Conservation (phyloP, 1,284 basidiomycete species). For the Boletus smithii region DNA sequence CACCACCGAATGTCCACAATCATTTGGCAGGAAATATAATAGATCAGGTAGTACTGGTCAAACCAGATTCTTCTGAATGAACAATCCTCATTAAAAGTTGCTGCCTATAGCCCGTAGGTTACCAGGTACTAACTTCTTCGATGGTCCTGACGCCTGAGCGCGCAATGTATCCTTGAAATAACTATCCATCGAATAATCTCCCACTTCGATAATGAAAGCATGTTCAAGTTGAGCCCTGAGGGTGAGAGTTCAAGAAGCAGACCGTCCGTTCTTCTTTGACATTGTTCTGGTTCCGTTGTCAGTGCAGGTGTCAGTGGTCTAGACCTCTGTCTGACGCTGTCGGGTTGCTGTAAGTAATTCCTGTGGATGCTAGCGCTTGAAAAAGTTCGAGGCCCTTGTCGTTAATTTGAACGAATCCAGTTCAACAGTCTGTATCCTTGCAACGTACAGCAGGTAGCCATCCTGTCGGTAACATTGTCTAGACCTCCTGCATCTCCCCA, state of each 20-base stretch:
- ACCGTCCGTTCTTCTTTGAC: background rate
- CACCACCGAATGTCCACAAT: too few relatives aligned
- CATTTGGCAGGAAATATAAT: too few relatives aligned
- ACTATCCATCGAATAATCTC: conserved; percentile 93
- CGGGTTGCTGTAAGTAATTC: conserved; percentile 2
- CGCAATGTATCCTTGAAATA: conserved; percentile 94
- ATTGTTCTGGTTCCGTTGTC: background rate
- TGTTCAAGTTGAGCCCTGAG: conserved; percentile 59
- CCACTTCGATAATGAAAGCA: conserved; percentile 91
- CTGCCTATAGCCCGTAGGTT: too few relatives aligned
- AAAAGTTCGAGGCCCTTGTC: conserved; percentile 14
- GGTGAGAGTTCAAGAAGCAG: background rate
- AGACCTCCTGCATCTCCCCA: conserved; percentile 5
- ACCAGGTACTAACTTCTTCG: too few relatives aligned
- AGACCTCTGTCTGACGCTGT: background rate
- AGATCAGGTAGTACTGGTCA: too few relatives aligned
- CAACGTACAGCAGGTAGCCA: conserved; percentile 10
- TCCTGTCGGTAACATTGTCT: conserved; percentile 1
- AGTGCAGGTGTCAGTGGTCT: conserved; percentile 11
- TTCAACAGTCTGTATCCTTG: background rate
- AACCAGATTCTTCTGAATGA: too few relatives aligned
- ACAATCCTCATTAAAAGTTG: too few relatives aligned
- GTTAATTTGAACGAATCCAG: background rate
- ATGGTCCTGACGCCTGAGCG: too few relatives aligned
- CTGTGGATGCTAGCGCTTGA: conserved; percentile 4